Evolutionary conservation across 352 stramenopile genomes (phyloP), one percentile per base, ranked within the genome.

Genomic region (Pythium plurisporium): DNA sequence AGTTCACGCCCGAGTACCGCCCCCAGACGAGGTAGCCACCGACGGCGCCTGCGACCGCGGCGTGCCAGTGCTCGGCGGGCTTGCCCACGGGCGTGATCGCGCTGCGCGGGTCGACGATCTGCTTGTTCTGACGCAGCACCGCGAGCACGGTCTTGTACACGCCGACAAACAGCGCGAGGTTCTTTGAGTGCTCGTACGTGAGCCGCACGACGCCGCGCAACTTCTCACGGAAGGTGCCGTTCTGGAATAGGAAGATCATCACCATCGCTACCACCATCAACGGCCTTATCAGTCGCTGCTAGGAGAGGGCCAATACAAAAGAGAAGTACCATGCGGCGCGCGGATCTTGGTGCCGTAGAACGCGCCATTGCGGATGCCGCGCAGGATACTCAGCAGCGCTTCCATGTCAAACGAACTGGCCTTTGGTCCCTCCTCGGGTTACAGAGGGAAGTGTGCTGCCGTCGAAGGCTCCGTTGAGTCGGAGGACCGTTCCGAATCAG

Each of bases 281-380:
- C 22, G 62, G 7, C 42, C 20, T 34, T 48, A 59, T 53, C 19
- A 55, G n/a, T 25, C 7, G 17, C 34, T 33, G n/a, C 19, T 41
- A n/a, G 2, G n/a, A 29, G 14, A 27, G 26, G 59, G 11, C 29
- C 17, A 56, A 23, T 31, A 19, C 2, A n/a, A 26, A 29, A 26
- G 6, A 15, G 15, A 58, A 70, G 37, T 75, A 94, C 85, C 85
- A 41, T 96, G 87, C 11, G 85, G 84, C 15, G 87, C 82, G 55
- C 87, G 80, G 65, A 95, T 89, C 67, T 95, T 95, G 55, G 85
- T 94, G 62, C 87, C 87, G 62, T 96, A 96, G 73, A 86, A 88
- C 26, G 82, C 82, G 43, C 87, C 87, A 82, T 96, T 95, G 55
- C 87, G 81, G 43, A 94, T 55, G 48, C 83, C 87, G 53, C 84